Conservation (phyloP, 495 filamentous ascomycete species). For the Melanomma pulvis-pyrius region DNA sequence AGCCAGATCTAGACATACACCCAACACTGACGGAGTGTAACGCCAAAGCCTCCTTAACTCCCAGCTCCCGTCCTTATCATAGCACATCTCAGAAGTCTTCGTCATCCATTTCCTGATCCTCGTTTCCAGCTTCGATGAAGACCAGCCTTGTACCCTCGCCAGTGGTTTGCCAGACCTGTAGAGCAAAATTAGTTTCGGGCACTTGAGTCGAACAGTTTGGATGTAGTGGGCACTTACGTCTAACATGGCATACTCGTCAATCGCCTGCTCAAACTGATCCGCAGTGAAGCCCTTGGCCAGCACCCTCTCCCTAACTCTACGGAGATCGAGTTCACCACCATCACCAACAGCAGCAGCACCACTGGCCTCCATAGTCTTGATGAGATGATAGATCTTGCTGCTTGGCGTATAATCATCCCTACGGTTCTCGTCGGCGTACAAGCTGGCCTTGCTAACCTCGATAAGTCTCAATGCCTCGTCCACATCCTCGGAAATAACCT, state of each 20-base stretch:
- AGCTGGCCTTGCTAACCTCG: constrained; percentile 85
- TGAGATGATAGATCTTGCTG: constrained; percentile 90
- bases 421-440: constrained; percentile 67
- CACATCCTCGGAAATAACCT: constrained; percentile 87
- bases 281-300: constrained; percentile 96
- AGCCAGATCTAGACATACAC: neutral
- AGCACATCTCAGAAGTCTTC: constrained; percentile 26
- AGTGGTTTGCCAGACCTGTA: constrained; percentile 91
- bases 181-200: constrained; percentile 38
- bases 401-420: constrained; percentile 74
- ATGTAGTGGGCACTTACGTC: constrained; percentile 67
- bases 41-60: constrained; percentile 11
- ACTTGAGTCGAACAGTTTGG: constrained; percentile 16
- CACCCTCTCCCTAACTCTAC: constrained; percentile 83
- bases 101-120: constrained; percentile 58
- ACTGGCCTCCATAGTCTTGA: constrained; percentile 79
- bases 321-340: constrained; percentile 79
- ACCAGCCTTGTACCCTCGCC: constrained; percentile 83
- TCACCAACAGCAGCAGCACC: constrained; percentile 76
- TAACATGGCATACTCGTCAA: constrained; percentile 85
- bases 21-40: constrained; percentile 9
- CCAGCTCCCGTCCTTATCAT: constrained; percentile 11
- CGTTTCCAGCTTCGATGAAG: constrained; percentile 67
- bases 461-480: constrained; percentile 91
- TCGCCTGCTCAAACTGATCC: constrained; percentile 80